Conservation (phyloP, 208 protist genomes). For the Acanthamoeba culbertsoni region DNA sequence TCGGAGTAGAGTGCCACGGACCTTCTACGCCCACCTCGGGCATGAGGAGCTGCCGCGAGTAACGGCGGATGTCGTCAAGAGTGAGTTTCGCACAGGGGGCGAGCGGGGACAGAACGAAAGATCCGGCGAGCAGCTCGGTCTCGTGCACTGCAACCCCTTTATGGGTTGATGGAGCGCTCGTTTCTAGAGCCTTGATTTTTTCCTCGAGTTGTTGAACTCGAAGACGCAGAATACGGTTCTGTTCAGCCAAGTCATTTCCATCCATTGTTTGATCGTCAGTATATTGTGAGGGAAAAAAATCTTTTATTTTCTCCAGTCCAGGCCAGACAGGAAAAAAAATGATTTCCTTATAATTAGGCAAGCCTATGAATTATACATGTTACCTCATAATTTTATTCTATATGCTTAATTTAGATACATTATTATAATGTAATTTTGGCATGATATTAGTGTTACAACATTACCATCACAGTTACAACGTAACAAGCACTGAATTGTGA, state of each 20-base stretch:
- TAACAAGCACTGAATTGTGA: no score
- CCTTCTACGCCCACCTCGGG: constrained; percentile 73
- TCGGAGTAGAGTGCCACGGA: background rate
- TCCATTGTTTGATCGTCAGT: no score
- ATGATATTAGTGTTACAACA: no score
- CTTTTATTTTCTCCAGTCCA: no score
- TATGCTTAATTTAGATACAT: no score
- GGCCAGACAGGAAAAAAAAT: no score
- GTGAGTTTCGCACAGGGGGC: background rate
- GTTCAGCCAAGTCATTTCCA: background rate
- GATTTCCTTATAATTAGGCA: no score
- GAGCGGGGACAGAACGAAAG: background rate
- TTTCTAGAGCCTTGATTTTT: background rate
- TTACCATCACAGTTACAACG: no score
- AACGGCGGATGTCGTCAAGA: constrained; percentile 64
- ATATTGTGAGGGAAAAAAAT: no score
- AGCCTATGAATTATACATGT: no score
- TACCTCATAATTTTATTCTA: no score
- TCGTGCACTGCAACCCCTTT: background rate
- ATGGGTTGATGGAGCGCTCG: background rate
- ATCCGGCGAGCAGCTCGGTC: background rate
- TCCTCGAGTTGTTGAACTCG: background rate
- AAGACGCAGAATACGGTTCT: background rate
- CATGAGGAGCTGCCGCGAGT: constrained; percentile 75
- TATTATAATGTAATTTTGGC: no score